These are phyloP conservation scores for Leishmania tropica DNA, from an alignment of 208 protist genomes.

Conservation along the genomic window DNA sequence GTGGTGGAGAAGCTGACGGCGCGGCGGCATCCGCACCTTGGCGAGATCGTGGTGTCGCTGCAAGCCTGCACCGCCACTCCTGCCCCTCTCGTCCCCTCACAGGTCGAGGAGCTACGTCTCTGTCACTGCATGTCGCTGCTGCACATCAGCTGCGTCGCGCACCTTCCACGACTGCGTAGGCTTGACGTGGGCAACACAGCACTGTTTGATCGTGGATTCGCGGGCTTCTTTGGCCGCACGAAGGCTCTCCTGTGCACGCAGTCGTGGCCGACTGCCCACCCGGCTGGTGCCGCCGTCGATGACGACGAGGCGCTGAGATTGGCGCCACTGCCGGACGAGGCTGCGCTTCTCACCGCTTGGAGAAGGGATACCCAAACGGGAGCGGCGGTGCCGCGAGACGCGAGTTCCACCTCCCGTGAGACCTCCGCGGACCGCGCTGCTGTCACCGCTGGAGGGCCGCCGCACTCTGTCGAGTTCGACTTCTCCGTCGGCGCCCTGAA, in stretches of 20 bases:
- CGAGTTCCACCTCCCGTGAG: neutral
- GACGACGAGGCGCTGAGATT: neutral
- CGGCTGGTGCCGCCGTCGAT: neutral
- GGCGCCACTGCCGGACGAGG: constrained; percentile 21
- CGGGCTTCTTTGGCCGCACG: constrained; percentile 14
- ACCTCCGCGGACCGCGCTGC: neutral
- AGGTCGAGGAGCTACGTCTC: constrained; percentile 21
- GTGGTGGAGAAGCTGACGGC: neutral
- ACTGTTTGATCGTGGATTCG: constrained; percentile 30
- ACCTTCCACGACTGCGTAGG: constrained; percentile 24
- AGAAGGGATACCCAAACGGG: neutral
- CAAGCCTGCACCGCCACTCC: neutral
- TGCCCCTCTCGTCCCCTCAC: constrained; percentile 12
- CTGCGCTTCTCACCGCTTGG: constrained; percentile 21
- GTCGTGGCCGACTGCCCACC: neutral
- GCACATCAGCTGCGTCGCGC: constrained; percentile 29
- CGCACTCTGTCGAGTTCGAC: constrained; percentile 4
- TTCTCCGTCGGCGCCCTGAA: neutral
- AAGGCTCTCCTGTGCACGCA: constrained; percentile 8
- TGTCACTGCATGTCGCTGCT: constrained; percentile 24
- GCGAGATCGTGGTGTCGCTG: neutral
- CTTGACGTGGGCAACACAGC: constrained; percentile 12
- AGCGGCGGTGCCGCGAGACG: neutral
- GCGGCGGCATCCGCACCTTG: neutral
- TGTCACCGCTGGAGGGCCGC: neutral